These are phyloP conservation scores for Purpureocillium lavendulum DNA, from an alignment of 2,329 filamentous ascomycete species.

Conservation along the genomic window DNA sequence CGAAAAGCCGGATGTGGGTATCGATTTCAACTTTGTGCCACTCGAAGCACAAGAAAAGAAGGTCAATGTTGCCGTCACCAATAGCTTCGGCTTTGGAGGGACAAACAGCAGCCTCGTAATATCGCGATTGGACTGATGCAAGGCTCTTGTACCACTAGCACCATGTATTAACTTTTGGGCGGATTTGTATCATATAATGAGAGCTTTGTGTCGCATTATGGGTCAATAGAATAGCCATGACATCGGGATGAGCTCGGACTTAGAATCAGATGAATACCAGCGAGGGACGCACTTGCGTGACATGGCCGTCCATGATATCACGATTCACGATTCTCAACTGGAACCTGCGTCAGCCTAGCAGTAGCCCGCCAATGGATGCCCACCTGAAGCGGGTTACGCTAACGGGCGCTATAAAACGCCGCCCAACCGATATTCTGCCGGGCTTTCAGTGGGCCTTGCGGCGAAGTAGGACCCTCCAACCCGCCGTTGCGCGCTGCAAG, in stretches of 20 bases:
- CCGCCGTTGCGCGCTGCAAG: background rate
- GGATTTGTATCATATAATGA: no score
- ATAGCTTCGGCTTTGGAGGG: conserved; percentile 96
- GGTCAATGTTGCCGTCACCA: conserved; percentile 73
- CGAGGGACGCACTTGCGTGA: no score
- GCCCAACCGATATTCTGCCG: conserved; percentile 7
- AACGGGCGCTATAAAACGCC: background rate
- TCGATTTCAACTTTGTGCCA: conserved; percentile 81
- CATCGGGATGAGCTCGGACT: no score
- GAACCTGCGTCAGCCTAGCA: no score
- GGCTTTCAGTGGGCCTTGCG: background rate
- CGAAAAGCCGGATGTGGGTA: conserved; percentile 53
- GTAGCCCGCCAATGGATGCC: background rate
- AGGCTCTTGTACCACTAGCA: background rate
- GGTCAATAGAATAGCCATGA: no score
- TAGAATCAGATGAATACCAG: no score
- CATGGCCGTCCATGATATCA: no score
- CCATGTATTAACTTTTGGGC: background rate
- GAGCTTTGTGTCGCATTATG: no score
- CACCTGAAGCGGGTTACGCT: background rate
- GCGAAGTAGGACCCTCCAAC: no score
- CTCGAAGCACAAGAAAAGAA: conserved; percentile 58
- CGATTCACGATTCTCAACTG: no score
- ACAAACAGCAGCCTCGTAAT: conserved; percentile 91
- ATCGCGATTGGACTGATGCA: conserved; percentile 21